phyloP scores from a whole-genome alignment of 768 basidiomycete species.

The Tulasnella sp. region DNA sequence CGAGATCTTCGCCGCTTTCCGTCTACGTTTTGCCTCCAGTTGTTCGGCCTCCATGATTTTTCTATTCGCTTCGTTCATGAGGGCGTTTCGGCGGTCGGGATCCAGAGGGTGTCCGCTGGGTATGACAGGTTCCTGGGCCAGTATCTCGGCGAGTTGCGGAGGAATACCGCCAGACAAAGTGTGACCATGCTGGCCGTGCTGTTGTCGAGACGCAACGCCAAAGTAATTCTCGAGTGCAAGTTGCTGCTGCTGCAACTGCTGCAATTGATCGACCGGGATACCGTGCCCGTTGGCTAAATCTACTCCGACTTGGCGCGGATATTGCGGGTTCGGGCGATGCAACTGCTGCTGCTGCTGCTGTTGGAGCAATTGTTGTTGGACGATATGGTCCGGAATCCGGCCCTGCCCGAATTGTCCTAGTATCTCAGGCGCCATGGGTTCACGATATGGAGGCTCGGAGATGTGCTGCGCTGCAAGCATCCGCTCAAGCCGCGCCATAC shows the following conservation, averaged over 20 bases:
- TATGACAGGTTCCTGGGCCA: slow-evolving; percentile 63
- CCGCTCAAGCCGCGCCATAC: neutral
- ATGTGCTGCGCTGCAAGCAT: slow-evolving; percentile 10
- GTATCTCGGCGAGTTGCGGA: slow-evolving; percentile 28
- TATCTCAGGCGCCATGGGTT: slow-evolving; percentile 19
- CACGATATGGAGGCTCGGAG: slow-evolving; percentile 6
- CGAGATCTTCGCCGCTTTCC: slow-evolving; percentile 75
- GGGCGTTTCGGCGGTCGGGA: slow-evolving; percentile 34
- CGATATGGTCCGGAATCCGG: slow-evolving; percentile 28
- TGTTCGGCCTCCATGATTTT: slow-evolving; percentile 86
- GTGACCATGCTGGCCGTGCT: slow-evolving; percentile 27
- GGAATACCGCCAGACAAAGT: neutral
- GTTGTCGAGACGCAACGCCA: neutral
- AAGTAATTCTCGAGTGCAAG: slow-evolving; percentile 23
- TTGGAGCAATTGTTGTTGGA: slow-evolving; percentile 25
- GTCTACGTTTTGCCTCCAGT: slow-evolving; percentile 65
- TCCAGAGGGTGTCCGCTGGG: slow-evolving; percentile 37
- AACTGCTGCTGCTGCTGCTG: slow-evolving; percentile 25
- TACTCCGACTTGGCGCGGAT: slow-evolving; percentile 59
- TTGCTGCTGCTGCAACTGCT: slow-evolving; percentile 62
- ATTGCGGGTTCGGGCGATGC: slow-evolving; percentile 43
- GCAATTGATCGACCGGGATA: slow-evolving; percentile 47
- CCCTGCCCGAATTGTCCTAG: neutral
- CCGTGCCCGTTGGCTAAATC: neutral
- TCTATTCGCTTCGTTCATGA: slow-evolving; percentile 69